These are phyloP conservation scores for Neonectria punicea DNA, from an alignment of 2,329 filamentous ascomycete species.

Conservation along the genomic window DNA sequence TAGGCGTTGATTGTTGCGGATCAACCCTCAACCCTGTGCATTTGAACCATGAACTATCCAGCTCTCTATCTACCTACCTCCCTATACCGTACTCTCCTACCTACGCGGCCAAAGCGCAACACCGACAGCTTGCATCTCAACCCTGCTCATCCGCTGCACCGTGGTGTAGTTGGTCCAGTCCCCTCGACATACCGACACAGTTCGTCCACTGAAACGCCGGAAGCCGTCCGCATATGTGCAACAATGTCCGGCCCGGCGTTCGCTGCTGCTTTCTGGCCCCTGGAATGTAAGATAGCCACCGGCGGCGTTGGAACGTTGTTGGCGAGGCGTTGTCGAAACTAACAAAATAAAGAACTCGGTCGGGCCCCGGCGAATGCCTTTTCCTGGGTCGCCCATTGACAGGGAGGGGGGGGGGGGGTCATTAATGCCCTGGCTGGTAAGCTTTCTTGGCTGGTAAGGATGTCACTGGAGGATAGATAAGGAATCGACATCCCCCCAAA, in stretches of 20 bases:
- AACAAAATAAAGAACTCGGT: not conserved
- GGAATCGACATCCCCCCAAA: not conserved
- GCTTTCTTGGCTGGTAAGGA: not conserved
- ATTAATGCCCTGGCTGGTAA: not conserved
- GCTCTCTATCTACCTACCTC: not conserved
- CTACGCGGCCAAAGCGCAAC: not conserved
- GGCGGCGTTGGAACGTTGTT: not conserved
- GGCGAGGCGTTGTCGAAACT: not conserved
- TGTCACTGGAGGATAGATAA: not conserved
- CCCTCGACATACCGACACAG: not conserved
- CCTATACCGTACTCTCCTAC: not conserved
- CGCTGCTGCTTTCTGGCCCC: not conserved
- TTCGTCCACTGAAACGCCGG: not conserved
- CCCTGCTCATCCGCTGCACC: not conserved
- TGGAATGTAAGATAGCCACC: not conserved
- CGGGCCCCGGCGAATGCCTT: not conserved
- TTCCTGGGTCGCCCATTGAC: not conserved
- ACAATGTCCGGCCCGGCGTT: conserved; percentile 9
- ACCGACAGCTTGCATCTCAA: not conserved
- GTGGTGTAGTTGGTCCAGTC: not conserved
- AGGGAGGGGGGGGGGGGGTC: not conserved
- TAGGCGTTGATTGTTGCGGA: not conserved
- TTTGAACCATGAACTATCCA: not conserved
- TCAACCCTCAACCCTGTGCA: not conserved
- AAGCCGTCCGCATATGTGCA: not conserved